Evolutionary conservation across 345 rosid genomes (phyloP).

Genomic region (Citrus unshiu): DNA sequence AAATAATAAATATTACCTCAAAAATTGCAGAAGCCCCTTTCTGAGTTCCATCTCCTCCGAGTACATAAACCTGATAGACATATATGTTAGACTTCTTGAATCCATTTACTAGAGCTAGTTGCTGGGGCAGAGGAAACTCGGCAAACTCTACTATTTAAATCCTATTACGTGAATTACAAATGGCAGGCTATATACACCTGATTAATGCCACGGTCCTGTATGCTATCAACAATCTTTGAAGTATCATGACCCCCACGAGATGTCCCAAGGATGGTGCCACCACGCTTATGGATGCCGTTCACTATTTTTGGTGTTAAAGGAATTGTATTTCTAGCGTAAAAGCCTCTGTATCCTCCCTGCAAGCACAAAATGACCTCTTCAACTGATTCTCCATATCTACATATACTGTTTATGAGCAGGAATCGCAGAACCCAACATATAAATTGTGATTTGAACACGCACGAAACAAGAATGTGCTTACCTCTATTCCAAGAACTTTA

Average conservation of each 20-base stretch:
- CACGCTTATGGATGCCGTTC: conserved; percentile 86
- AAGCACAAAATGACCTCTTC: not conserved
- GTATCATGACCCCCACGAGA: conserved; percentile 87
- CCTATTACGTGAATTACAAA: not conserved
- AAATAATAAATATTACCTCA: conserved; percentile 43
- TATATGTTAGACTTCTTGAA: not conserved
- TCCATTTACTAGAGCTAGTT: not conserved
- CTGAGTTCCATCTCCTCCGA: conserved; percentile 93
- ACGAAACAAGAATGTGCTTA: conserved; percentile 18
- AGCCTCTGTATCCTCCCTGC: conserved; percentile 90
- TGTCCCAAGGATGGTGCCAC: conserved; percentile 83
- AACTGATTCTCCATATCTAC: not conserved
- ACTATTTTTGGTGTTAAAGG: conserved; percentile 62
- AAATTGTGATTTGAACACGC: not conserved
- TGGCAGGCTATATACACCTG: conserved; percentile 38
- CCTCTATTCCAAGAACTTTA: conserved; percentile 76
- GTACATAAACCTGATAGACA: conserved; percentile 58
- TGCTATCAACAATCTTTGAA: conserved; percentile 84
- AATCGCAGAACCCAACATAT: not conserved
- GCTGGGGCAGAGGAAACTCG: not conserved
- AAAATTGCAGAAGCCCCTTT: conserved; percentile 73
- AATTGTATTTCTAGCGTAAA: conserved; percentile 74
- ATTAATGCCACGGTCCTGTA: conserved; percentile 91
- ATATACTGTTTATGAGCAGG: not conserved
- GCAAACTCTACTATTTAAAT: not conserved